Percentiles rank a stretch among this genome's conserved stretches.
Conservation (phyloP, 306 rosid genomes). For the Alnus glutinosa region DNA sequence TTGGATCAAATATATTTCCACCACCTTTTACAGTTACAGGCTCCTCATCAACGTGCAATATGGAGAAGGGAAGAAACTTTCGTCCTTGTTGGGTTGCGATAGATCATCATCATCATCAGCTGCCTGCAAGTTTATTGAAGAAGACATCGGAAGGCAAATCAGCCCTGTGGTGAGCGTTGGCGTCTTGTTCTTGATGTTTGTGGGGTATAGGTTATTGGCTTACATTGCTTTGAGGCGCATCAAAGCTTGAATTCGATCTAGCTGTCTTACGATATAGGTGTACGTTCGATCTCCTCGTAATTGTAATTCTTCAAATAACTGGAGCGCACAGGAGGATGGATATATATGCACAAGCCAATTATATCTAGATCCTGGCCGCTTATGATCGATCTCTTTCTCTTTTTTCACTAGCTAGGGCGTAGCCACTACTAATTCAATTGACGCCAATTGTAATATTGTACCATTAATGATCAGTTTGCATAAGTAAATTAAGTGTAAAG, state of each 20-base stretch:
- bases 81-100: conserved; percentile 59
- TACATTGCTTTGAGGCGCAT: conserved; percentile 73
- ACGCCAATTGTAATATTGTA: not conserved
- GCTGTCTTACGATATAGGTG: no score
- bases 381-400: not conserved
- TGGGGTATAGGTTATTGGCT: conserved; percentile 77
- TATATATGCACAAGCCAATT: not conserved
- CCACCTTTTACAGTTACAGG: conserved; percentile 72
- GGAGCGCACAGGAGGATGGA: not conserved
- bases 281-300: no score
- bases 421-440: not conserved
- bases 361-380: not conserved
- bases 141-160: conserved; percentile 76
- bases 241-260: conserved; percentile 38
- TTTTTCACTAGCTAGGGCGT: not conserved
- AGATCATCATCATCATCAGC: not conserved
- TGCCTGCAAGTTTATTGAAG: conserved; percentile 69
- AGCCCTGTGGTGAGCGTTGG: conserved; percentile 55
- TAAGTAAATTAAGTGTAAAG: no score
- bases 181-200: conserved; percentile 67
- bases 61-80: conserved; percentile 59
- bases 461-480: not conserved
- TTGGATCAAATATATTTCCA: conserved; percentile 80
- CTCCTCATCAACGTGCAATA: conserved; percentile 69
- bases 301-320: not conserved